Base-by-base conservation (phyloP, 2,329 filamentous ascomycete species). In the Calonectria crousiana region DNA sequence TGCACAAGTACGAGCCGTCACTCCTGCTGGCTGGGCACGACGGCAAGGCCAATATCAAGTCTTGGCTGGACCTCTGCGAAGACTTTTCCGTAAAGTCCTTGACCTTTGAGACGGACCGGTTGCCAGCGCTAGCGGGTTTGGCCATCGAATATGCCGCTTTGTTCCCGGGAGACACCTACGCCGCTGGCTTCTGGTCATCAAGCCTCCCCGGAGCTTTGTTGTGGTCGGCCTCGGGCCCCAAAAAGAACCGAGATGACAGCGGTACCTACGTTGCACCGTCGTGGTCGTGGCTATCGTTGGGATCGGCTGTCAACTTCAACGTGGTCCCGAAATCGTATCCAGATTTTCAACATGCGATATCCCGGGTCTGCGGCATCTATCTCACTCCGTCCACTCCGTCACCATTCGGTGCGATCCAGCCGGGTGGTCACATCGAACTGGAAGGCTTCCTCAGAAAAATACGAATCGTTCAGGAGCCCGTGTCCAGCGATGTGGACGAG, bases 201-300 rank as follows among this genome's bases (percentile, higher is more conserved):
- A 44, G 41, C 6, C 60, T 65, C 18, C 60, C 60, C 13, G 16
- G 3, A 32, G 60, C 60, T 23, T 20, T 65, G 26, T 18, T 65
- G 26, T 65, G 60, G 60, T 44, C 36, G 13, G 20, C 56, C 10
- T 23, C 47, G 1, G 3, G 16, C 6, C 10, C 60, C 20, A 49
- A 2, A 4, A 20, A 32, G 41, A 65, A 26, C 8, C 34, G 6
- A 4, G 5, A 13, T 11, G 11, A 11, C 1, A 1, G 9, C 6
- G 28, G n/a, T 1, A 23, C 16, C 18, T 65, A 44, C 8, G 38
- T 44, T 32, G 60, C 41, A 10, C 60, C 60, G 2, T 65, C 60
- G 11, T 65, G 60, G 60, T 65, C 60, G 4, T 65, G 60, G 60
- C 26, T 65, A 18, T 65, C 60, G 23, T 49, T 62, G 14, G 56